A percentile compares a stretch with the other conserved stretches of the same genome.
phyloP scores from a whole-genome alignment of 805 yeast genomes.

The Lipomyces japonicus region DNA sequence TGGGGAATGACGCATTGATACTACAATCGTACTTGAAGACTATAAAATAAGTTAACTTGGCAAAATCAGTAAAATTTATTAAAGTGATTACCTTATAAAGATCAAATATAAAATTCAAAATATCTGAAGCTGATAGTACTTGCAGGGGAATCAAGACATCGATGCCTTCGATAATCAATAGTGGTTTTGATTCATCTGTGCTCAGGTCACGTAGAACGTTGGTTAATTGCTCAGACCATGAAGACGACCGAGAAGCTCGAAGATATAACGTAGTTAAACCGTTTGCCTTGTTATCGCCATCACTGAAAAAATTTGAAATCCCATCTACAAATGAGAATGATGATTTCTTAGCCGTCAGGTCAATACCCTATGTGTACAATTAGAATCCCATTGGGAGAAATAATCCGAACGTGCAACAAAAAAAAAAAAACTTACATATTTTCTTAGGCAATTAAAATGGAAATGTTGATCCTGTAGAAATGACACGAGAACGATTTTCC shows the following conservation, averaged over 20 bases:
- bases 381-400: background rate
- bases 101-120: constrained; percentile 5
- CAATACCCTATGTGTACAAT: constrained; percentile 12
- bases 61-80: background rate
- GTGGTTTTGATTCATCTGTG: background rate
- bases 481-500: constrained; percentile 15
- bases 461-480: constrained; percentile 16
- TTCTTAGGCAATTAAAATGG: constrained; percentile 10
- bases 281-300: background rate
- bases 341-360: background rate
- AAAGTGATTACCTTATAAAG: constrained; percentile 8
- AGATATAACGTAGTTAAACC: constrained; percentile 2
- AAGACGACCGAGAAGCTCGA: background rate
- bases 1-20: background rate
- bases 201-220: background rate
- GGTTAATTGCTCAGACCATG: constrained; percentile 9
- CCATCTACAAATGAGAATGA: constrained; percentile 16
- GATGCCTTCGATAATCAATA: constrained; percentile 18
- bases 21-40: background rate
- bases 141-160: constrained; percentile 14
- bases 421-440: constrained; percentile 6
- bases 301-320: constrained; percentile 6
- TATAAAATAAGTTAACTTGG: background rate
- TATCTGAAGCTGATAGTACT: constrained; percentile 2
- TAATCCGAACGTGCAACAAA: background rate